Conservation (phyloP, 140 eudicot species). For the Erigeron philadelphicus region DNA sequence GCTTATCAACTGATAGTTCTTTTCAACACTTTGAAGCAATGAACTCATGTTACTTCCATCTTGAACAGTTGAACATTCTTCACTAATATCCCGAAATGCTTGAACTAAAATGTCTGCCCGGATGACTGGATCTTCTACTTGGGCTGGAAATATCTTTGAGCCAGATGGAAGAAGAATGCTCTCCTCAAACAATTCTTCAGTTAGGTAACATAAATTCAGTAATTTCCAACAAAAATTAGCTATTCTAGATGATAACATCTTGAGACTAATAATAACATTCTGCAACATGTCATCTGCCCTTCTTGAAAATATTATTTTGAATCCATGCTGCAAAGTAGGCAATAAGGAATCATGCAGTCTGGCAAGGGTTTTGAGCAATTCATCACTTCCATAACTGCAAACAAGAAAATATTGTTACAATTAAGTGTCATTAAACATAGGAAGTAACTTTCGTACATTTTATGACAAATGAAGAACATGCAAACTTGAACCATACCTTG, state of each 20-base stretch:
- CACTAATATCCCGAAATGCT: slow-evolving; percentile 62
- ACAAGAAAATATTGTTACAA: slow-evolving; percentile 12
- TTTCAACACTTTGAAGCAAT: slow-evolving; percentile 66
- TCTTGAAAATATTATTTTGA: slow-evolving; percentile 34
- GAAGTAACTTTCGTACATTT: neutral
- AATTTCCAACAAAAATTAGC: slow-evolving; percentile 71
- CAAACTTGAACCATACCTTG: slow-evolving; percentile 34
- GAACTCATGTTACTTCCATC: slow-evolving; percentile 39
- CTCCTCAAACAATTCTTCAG: slow-evolving; percentile 61
- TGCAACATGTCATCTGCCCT: slow-evolving; percentile 24
- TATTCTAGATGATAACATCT: slow-evolving; percentile 69
- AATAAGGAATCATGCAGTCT: slow-evolving; percentile 67
- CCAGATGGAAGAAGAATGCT: slow-evolving; percentile 49
- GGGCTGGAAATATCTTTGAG: slow-evolving; percentile 83
- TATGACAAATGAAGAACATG: neutral
- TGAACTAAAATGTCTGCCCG: slow-evolving; percentile 81
- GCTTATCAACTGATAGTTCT: slow-evolving; percentile 44
- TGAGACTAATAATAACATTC: slow-evolving; percentile 39
- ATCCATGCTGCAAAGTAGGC: slow-evolving; percentile 61
- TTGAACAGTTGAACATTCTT: slow-evolving; percentile 40
- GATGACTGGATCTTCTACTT: slow-evolving; percentile 83
- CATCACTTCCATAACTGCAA: slow-evolving; percentile 68
- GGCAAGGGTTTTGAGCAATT: slow-evolving; percentile 57
- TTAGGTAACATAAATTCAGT: slow-evolving; percentile 55
- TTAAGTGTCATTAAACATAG: neutral